phyloP scores from a whole-genome alignment of 306 rosid species.

The Prunus davidiana region DNA sequence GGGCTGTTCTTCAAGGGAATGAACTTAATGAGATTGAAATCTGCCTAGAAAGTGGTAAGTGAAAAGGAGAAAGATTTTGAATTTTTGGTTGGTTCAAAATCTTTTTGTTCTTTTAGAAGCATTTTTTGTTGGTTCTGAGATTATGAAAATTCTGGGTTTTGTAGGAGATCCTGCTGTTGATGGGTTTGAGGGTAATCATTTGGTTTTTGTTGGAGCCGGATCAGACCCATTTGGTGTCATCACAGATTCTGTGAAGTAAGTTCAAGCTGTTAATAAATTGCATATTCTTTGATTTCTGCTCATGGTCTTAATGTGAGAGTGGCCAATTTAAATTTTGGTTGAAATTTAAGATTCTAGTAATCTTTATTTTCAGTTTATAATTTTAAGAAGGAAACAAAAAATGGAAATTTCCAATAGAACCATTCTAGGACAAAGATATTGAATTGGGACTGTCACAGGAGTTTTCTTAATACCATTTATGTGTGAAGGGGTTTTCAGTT shows the following conservation, averaged over 20 bases:
- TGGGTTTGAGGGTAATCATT: slow-evolving; percentile 76
- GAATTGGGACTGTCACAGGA: neutral
- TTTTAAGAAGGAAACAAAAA: neutral
- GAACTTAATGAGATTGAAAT: slow-evolving; percentile 78
- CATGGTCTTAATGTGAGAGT: neutral
- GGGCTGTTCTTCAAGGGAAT: slow-evolving; percentile 94
- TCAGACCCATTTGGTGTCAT: slow-evolving; percentile 83
- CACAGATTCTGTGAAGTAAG: slow-evolving; percentile 78
- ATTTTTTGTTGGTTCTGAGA: neutral
- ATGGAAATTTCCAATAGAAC: neutral
- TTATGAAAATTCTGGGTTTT: slow-evolving; percentile 13
- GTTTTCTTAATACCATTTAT: neutral
- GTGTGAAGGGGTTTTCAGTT: neutral
- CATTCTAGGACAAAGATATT: neutral
- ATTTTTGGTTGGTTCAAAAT: too few relatives aligned
- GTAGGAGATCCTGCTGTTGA: slow-evolving; percentile 82
- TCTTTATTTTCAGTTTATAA: neutral
- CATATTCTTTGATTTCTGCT: neutral
- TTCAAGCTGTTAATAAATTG: neutral
- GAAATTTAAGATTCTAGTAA: neutral
- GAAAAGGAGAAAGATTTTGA: neutral
- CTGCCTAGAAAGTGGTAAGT: slow-evolving; percentile 87
- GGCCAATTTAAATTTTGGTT: neutral
- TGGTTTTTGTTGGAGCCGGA: slow-evolving; percentile 77
- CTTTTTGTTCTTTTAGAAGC: neutral